These are phyloP conservation scores for Jaminaea rosea DNA, from an alignment of 1,284 basidiomycete species.

Conservation along the genomic window DNA sequence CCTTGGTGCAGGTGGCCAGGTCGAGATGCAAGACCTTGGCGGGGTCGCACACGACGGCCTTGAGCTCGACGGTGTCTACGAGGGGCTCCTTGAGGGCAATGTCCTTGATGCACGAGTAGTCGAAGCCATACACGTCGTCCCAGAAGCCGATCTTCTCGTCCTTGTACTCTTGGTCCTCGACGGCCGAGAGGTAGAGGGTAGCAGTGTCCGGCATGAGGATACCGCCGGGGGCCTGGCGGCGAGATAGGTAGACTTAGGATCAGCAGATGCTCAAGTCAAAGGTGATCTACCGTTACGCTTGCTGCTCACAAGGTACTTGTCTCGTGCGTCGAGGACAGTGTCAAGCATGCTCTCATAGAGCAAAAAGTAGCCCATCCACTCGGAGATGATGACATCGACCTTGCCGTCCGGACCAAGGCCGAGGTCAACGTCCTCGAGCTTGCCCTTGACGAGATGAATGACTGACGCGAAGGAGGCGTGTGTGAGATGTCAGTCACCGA, in stretches of 20 bases:
- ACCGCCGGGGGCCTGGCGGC: slow-evolving; percentile 57
- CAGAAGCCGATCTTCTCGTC: slow-evolving; percentile 94
- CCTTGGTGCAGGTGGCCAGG: slow-evolving; percentile 83
- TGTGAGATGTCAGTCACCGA: background rate
- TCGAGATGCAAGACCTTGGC: slow-evolving; percentile 56
- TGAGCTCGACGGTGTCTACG: slow-evolving; percentile 74
- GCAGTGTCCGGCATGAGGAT: slow-evolving; percentile 94
- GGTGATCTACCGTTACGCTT: background rate
- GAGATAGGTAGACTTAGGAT: background rate
- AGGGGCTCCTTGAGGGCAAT: slow-evolving; percentile 92
- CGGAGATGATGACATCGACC: slow-evolving; percentile 93
- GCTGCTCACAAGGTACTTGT: slow-evolving; percentile 68
- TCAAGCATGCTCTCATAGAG: slow-evolving; percentile 99
- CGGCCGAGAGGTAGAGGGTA: slow-evolving; percentile 85
- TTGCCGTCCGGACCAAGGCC: slow-evolving; percentile 47
- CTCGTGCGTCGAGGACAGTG: slow-evolving; percentile 88
- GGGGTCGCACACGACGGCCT: slow-evolving; percentile 45
- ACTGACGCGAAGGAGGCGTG: slow-evolving; percentile 3
- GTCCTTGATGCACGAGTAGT: slow-evolving; percentile 99
- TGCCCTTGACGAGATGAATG: slow-evolving; percentile 94
- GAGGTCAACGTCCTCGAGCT: slow-evolving; percentile 74
- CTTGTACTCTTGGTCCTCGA: slow-evolving; percentile 99
- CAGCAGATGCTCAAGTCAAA: background rate
- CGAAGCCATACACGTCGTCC: slow-evolving; percentile 99
- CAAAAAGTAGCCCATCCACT: slow-evolving; percentile 78